Evolutionary conservation across 495 filamentous ascomycete genomes (phyloP), one percentile per base, ranked within the genome.

Genomic region (Talaromyces ruber): DNA sequence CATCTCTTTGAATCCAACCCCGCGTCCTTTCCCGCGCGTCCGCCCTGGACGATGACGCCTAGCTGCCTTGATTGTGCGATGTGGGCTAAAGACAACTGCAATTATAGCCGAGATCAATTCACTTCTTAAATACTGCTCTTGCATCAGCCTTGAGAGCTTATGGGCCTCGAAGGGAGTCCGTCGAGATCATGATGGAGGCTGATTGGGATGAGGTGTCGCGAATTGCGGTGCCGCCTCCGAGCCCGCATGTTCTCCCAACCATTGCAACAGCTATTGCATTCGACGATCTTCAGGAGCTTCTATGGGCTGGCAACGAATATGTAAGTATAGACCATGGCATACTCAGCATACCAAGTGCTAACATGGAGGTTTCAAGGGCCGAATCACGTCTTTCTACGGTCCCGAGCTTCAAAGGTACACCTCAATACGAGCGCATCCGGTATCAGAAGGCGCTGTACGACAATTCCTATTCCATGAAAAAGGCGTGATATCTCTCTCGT

Each of bases 291-390:
- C 86, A 93, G 70, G 94, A 98, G 72, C 82, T 98, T 30, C 71
- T 98, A 63, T 98, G 95, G 94, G 82, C 85, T 9, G 94, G 94
- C 12, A 93, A 92, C 73, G 89, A 92, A 76, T 89, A 85, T 79
- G 92, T 95, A 76, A 75, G 86, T 65, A 51, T 57, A 56, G 5
- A n/a, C 25, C 30, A 24, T 18, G n/a, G 51, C 6, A 3, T 12
- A 16, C 12, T 14, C 21, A 28, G 1, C 4, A 54, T 16, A 14
- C 2, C 5, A 1, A 54, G 6, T 25, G 21, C 51, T 54, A 26
- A 54, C 22, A 3, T 25, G 52, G 51, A 18, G 60, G 26, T 28
- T 29, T 50, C 26, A 67, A 96, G 91, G 91, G 93, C 57, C 85
- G 91, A 66, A 82, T 97, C 34, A 85, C 81, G 30, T 96, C 93